Base-by-base conservation (phyloP, 2,329 filamentous ascomycete genomes). In the Karstenula rhodostoma region DNA sequence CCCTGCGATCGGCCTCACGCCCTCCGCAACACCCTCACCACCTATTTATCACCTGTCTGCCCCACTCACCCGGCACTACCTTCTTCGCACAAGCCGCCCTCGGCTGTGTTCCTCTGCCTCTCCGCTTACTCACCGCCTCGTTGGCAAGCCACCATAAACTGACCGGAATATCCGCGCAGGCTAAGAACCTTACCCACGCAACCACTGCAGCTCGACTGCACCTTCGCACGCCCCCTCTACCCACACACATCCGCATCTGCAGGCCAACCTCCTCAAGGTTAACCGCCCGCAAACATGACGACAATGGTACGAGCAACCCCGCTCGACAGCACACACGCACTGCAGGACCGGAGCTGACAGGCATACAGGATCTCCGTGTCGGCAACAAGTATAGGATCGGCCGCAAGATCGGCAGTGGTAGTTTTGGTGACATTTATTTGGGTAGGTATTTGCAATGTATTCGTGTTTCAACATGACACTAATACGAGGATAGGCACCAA, bases 361-460 rank as follows among this genome's bases (percentile, higher is more conserved):
- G 61, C 44, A 52, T 42, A 29, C 74, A 98, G 94, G 95, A 99
- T 88, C 89, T 99, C 75, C 93, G 95, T 77, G 95, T 99, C 82
- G 95, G 95, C 82, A 98, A 98, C 82, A 98, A 99, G 79, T 99
- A 99, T 89, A 93, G 95, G 74, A 98, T 99, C 81, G 95, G 95
- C 80, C 93, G 95, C 75, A 99, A 99, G 87, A 99, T 99, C 76
- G 95, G 95, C 73, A 97, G 93, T 72, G 95, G 95, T 71, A 94
- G 90, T 76, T 99, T 99, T 80, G 95, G 95, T 84, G 95, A 98
- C 74, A 98, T 99, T 78, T 99, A 98, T 82, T 89, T 98, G 57
- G 87, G 87, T 90, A 80, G 69, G 85, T 66, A 51, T 42, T 29
- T 57, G 52, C 29, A 25, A 49, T 51, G 37, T 22, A 33, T 32